Base-by-base conservation (phyloP, 2,329 filamentous ascomycete genomes). In the Ophidiomyces ophidiicola region DNA sequence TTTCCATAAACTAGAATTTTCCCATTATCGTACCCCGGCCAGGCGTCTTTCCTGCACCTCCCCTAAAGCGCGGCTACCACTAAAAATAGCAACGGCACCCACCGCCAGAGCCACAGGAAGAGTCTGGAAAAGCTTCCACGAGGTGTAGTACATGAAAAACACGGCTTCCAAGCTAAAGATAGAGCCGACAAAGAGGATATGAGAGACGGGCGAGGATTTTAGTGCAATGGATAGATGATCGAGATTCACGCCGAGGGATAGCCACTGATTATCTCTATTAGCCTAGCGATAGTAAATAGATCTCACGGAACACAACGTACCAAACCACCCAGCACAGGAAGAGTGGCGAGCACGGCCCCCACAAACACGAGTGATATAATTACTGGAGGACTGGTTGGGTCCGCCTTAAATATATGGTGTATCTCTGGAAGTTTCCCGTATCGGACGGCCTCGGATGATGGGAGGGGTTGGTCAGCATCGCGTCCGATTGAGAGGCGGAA, bases 101-200 rank as follows among this genome's bases (percentile, higher is more conserved):
- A 90, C 73, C 30, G 78, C 63, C 23, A 69, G 69, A 39, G 80
- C 77, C 18, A 77, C 78, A 3, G 86, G 87, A 35, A 98, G 69
- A 10, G 76, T 77, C 67, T 94, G 80, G 71, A 96, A 94, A 32
- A 98, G 69, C 55, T 80, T 94, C 87, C 88, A 94, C 55, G 67
- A 76, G 38, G 74, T 80, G 64, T 96, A 96, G 71, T 98, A 98
- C 49, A 94, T 65, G 68, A 90, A 88, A 65, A 98, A 94, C 41
- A 94, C 78, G 11, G 74, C 82, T 61, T 98, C 90, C 69, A 98
- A 82, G 15, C 78, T 77, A 26, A 94, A 45, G 41, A 98, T 76
- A 4, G 86, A 94, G 36, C 82, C 82, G 50, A 92, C 82, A 68
- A 96, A 98, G 23, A 86, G 60, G 20, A 68, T 68, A 58, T 98